Conservation (phyloP, 495 filamentous ascomycete species). For the Letharia columbiana region DNA sequence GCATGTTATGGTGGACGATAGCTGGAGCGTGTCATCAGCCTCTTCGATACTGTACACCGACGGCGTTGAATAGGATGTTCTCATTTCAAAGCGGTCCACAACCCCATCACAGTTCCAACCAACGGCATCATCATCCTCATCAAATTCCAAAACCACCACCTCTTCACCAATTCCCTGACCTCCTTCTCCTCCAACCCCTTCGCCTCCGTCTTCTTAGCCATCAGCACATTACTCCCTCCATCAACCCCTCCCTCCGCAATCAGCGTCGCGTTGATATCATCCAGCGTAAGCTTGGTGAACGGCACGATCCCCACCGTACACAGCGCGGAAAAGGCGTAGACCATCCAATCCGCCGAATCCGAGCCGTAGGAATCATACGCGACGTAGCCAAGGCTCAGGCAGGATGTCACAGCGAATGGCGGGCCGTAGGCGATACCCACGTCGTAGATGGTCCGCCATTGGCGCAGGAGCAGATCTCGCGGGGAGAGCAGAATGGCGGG, state of each 20-base stretch:
- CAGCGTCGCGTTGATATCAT: not conserved
- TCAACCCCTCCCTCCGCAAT: not conserved
- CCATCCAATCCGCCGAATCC: not conserved
- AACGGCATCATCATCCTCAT: not conserved
- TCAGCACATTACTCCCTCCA: not conserved
- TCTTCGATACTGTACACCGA: not conserved
- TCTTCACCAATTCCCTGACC: not conserved
- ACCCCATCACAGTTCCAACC: not conserved
- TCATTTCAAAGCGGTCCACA: conserved; percentile 1
- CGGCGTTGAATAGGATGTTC: not conserved
- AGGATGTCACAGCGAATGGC: not conserved
- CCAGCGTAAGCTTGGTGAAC: not conserved
- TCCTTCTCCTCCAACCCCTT: not conserved
- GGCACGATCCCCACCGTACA: not conserved
- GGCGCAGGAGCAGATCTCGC: not conserved
- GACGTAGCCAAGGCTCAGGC: not conserved
- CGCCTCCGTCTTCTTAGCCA: not conserved
- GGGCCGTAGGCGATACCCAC: not conserved
- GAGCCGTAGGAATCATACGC: not conserved
- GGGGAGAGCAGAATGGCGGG: not conserved
- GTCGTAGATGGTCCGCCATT: not conserved
- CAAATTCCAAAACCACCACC: not conserved
- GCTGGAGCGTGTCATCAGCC: not conserved
- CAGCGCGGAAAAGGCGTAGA: not conserved
- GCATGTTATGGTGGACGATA: not conserved